Evolutionary conservation across 2,329 filamentous ascomycete genomes (phyloP).

Genomic region (Venturia pyrina): DNA sequence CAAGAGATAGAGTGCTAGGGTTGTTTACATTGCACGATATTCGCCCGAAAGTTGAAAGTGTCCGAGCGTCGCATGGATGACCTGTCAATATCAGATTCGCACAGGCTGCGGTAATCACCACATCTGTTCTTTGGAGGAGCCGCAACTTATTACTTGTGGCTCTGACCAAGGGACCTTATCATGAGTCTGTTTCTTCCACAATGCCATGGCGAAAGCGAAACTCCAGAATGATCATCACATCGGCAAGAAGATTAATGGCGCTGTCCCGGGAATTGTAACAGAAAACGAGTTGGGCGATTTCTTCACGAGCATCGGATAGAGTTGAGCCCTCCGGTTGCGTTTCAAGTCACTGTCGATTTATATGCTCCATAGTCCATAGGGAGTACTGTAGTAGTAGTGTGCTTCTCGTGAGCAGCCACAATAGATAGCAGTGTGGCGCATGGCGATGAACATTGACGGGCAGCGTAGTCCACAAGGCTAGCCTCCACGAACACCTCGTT

Average conservation of each 20-base stretch:
- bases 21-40: conserved; percentile 2
- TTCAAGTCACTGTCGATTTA: not conserved
- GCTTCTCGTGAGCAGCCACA: not conserved
- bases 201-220: no score
- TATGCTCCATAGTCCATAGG: no score
- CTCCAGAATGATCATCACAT: not conserved
- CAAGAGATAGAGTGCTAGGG: conserved; percentile 6
- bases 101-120: not conserved
- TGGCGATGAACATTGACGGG: not conserved
- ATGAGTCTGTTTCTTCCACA: not conserved
- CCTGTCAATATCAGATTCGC: not conserved
- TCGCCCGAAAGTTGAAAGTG: not conserved
- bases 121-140: not conserved
- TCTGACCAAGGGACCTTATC: not conserved
- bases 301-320: not conserved
- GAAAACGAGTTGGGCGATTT: not conserved
- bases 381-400: no score
- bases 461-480: not conserved
- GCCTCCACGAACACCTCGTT: not conserved
- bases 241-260: not conserved
- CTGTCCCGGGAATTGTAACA: not conserved
- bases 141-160: not conserved
- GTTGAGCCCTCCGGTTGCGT: not conserved
- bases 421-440: not conserved
- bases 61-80: not conserved